Evolutionary conservation across 257 asterid species (phyloP), one percentile per base, ranked within the genome.

Genomic region (Cynanchum wilfordii): DNA sequence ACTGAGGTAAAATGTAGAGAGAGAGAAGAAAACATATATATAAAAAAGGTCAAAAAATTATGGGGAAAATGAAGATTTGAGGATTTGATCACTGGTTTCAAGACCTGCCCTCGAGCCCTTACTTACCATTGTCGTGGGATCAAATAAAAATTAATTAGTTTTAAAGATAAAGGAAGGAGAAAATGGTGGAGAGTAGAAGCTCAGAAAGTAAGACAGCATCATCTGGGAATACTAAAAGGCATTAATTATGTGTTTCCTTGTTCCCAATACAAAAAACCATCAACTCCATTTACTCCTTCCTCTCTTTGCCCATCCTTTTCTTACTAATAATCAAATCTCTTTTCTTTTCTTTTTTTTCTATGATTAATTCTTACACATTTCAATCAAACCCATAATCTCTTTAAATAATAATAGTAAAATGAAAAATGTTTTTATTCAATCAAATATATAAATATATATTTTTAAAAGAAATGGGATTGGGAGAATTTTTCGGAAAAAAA

Each of bases 201-300:
- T n/a, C 52, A 36, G 69, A 27, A 75, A 67, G 29, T 68, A 68
- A 75, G 74, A 45, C 12, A 27, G 20, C 16, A 12, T 29, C 47
- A 13, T 62, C 47, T 75, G 16, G 86, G 69, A 81, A 76, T 75
- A 64, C 76, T 69, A 64, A 79, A 71, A 77, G 78, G 56, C 80
- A 73, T 57, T 47, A 8, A 49, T 50, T 40, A 49, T n/a, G 66
- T 40, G 40, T 36, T 65, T 81, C 73, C 72, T 70, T 73, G 82
- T 83, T 82, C 87, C 91, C 89, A 79, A 80, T 80, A 76, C 78
- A n/a, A n/a, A 82, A 15, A n/a, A 76, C 66, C 68, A 12, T 78
- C 66, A 72, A 54, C 60, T 45, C 76, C 65, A 12, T 10, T 51
- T 55, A 57, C 10, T 66, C 59, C 7, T 55, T 58, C 71, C 20